These are phyloP conservation scores for Wilhelminamyces savonicus DNA, from an alignment of 805 yeast species.

Conservation along the genomic window DNA sequence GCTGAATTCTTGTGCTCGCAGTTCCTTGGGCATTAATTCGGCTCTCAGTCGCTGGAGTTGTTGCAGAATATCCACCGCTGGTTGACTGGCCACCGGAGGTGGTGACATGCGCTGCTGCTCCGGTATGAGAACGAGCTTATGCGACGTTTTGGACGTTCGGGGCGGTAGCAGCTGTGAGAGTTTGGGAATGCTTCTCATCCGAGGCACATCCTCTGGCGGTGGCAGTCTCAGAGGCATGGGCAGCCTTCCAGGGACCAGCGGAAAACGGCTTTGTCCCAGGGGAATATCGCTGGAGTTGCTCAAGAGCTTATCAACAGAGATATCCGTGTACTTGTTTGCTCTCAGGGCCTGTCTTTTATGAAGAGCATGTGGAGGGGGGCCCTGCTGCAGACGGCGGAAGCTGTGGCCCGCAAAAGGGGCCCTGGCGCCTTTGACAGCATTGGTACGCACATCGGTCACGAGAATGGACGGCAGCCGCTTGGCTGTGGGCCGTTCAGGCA, in stretches of 20 bases:
- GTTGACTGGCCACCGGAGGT: slow-evolving; percentile 4
- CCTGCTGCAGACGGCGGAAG: slow-evolving; percentile 32
- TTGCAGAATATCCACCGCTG: slow-evolving; percentile 10
- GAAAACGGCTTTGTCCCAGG: slow-evolving; percentile 56
- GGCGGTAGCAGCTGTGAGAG: slow-evolving; percentile 53
- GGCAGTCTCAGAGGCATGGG: slow-evolving; percentile 4
- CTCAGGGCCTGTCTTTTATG: slow-evolving; percentile 12
- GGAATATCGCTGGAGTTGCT: slow-evolving; percentile 83
- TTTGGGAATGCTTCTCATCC: slow-evolving; percentile 43
- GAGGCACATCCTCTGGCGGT: slow-evolving; percentile 6
- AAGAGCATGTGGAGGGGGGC: slow-evolving; percentile 16
- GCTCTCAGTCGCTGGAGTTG: slow-evolving; percentile 42
- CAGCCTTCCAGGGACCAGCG: slow-evolving; percentile 15
- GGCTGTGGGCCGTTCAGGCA: slow-evolving; percentile 56
- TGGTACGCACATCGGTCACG: slow-evolving; percentile 80
- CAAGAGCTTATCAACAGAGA: slow-evolving; percentile 74
- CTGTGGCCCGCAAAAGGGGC: slow-evolving; percentile 79
- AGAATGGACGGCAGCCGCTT: slow-evolving; percentile 89
- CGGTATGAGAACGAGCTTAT: slow-evolving; percentile 82
- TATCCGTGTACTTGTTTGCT: slow-evolving; percentile 57
- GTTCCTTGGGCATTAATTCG: slow-evolving; percentile 53
- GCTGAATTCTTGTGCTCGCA: slow-evolving; percentile 58
- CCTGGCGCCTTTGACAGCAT: slow-evolving; percentile 41
- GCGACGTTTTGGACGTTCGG: slow-evolving; percentile 81
- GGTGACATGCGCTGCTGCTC: slow-evolving; percentile 33